These are phyloP conservation scores for Coniochaeta hoffmannii DNA, from an alignment of 2,329 filamentous ascomycete genomes.

Conservation along the genomic window DNA sequence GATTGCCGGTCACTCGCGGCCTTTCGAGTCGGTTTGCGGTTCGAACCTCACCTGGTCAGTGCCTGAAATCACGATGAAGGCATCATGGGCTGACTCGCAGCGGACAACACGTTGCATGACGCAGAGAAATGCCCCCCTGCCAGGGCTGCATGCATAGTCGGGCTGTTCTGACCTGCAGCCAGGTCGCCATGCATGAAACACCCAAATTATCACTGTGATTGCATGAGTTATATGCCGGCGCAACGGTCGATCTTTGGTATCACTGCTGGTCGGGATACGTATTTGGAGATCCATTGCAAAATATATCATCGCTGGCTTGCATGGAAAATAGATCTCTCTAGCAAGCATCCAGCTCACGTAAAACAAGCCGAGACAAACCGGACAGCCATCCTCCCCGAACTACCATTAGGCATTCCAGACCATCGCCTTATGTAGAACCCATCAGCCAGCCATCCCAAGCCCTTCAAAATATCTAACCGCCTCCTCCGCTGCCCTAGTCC, in stretches of 20 bases:
- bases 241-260: no score
- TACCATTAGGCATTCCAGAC: not conserved
- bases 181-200: not conserved
- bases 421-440: not conserved
- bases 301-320: no score
- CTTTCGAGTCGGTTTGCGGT: no score
- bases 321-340: no score
- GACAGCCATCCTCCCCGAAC: no score
- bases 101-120: not conserved
- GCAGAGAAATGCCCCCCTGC: not conserved
- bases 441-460: not conserved
- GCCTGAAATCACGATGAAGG: not conserved
- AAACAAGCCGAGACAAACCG: no score
- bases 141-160: not conserved
- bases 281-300: no score
- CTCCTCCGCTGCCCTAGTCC: conserved; percentile 1
- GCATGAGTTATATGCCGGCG: not conserved
- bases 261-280: no score
- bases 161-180: not conserved
- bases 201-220: not conserved
- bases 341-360: no score
- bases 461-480: not conserved
- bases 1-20: not conserved
- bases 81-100: not conserved
- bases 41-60: not conserved